Percentiles rank a stretch among this genome's conserved stretches.
Evolutionary conservation across 495 filamentous ascomycete species (phyloP).

Genomic region (Pyronema omphalodes): DNA sequence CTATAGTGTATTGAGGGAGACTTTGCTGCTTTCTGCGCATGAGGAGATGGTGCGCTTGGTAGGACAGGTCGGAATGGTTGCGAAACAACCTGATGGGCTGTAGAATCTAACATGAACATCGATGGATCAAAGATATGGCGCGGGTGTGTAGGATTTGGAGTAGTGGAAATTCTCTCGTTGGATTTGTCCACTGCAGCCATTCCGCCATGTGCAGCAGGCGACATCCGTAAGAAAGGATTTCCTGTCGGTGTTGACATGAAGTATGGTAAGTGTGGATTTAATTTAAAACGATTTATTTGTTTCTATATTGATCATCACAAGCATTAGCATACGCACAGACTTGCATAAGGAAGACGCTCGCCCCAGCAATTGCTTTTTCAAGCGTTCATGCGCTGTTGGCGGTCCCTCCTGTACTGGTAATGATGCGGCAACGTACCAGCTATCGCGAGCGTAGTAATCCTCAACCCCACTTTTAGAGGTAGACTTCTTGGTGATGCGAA

Average conservation of each 20-base stretch:
- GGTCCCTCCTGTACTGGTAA: neutral
- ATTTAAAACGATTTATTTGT: neutral
- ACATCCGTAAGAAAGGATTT: neutral
- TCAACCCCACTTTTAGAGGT: neutral
- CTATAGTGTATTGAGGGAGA: neutral
- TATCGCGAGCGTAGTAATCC: neutral
- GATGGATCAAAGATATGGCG: neutral
- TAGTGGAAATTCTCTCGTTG: neutral
- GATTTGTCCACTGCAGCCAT: neutral
- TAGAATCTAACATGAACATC: neutral
- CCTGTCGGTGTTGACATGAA: neutral
- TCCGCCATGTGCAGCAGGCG: neutral
- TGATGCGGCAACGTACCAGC: neutral
- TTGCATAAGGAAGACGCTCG: neutral
- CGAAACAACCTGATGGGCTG: conserved; percentile 18
- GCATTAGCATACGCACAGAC: neutral
- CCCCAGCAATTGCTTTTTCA: neutral
- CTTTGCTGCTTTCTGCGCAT: neutral
- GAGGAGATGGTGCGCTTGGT: conserved; percentile 2
- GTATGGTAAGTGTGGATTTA: neutral
- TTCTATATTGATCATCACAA: neutral
- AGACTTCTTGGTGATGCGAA: neutral
- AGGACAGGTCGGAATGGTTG: conserved; percentile 13
- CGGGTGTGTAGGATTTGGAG: neutral
- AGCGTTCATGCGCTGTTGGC: no score